These are phyloP conservation scores for Aspergillus heteromorphus DNA, from an alignment of 495 filamentous ascomycete genomes.

Conservation along the genomic window DNA sequence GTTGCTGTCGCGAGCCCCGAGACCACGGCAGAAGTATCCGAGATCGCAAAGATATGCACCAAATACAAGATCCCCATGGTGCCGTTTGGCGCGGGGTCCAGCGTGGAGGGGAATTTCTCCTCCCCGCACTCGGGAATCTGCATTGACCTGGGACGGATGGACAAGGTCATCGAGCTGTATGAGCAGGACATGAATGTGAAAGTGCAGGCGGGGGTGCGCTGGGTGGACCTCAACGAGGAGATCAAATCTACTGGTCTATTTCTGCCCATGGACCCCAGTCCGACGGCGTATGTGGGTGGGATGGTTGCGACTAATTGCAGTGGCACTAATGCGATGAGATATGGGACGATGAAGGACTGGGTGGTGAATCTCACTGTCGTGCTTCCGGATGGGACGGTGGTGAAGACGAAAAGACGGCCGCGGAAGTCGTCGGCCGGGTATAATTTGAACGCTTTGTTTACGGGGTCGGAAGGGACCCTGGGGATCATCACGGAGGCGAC, in stretches of 20 bases:
- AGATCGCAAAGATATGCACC: constrained; percentile 67
- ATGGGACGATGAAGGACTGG: constrained; percentile 91
- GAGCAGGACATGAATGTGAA: constrained; percentile 50
- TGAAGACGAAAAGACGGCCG: constrained; percentile 56
- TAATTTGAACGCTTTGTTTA: constrained; percentile 69
- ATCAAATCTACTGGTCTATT: constrained; percentile 66
- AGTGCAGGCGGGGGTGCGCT: constrained; percentile 12
- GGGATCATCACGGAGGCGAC: constrained; percentile 77
- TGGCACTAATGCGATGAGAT: constrained; percentile 80
- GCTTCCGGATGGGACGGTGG: constrained; percentile 76
- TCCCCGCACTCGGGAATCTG: constrained; percentile 73
- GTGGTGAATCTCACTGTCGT: constrained; percentile 79
- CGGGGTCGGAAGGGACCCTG: constrained; percentile 79
- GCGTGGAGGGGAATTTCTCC: constrained; percentile 75
- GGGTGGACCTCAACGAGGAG: constrained; percentile 68
- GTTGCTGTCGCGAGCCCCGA: constrained; percentile 69
- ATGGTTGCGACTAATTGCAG: constrained; percentile 82
- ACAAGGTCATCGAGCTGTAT: constrained; percentile 65
- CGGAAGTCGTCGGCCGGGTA: constrained; percentile 75
- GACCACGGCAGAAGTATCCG: constrained; percentile 64
- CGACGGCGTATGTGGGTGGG: constrained; percentile 65
- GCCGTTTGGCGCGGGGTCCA: constrained; percentile 72
- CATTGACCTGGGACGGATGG: constrained; percentile 78
- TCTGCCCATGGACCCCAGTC: constrained; percentile 73
- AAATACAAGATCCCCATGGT: constrained; percentile 65